These are phyloP conservation scores for Pleurotus salmoneostramineus DNA, from an alignment of 768 basidiomycete genomes.

Conservation along the genomic window DNA sequence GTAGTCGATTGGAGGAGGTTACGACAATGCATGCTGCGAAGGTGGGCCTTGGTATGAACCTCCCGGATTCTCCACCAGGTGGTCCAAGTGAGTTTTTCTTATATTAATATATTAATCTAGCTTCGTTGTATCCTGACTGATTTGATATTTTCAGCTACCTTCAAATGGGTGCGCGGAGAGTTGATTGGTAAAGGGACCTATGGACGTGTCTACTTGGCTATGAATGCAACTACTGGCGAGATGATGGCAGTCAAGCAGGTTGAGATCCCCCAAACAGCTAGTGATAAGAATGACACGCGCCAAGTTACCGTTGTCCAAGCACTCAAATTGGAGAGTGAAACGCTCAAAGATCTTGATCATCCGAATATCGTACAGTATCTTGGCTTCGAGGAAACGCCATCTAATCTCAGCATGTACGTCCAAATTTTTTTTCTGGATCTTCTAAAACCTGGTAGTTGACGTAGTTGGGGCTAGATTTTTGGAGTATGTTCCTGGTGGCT, in stretches of 20 bases:
- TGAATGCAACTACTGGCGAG: conserved; percentile 95
- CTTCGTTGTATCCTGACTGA: conserved; percentile 11
- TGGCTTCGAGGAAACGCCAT: conserved; percentile 87
- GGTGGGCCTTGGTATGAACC: conserved; percentile 31
- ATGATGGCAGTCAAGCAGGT: conserved; percentile 99
- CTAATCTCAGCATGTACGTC: conserved; percentile 88
- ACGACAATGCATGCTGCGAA: conserved; percentile 63
- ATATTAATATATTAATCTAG: background rate
- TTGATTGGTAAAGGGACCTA: conserved; percentile 97
- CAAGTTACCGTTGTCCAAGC: conserved; percentile 87
- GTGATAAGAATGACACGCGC: conserved; percentile 86
- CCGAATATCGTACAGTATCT: conserved; percentile 97
- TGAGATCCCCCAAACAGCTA: conserved; percentile 86
- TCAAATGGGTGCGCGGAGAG: conserved; percentile 98
- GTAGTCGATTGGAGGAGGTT: conserved; percentile 89
- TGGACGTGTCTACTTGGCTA: conserved; percentile 91
- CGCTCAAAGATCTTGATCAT: conserved; percentile 94
- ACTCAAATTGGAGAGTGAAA: conserved; percentile 92
- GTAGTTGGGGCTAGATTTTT: conserved; percentile 64
- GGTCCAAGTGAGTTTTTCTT: conserved; percentile 57
- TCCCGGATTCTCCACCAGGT: conserved; percentile 59
- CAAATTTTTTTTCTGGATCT: background rate
- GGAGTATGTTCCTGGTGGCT: conserved; percentile 98
- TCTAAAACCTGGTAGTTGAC: background rate
- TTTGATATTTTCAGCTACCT: conserved; percentile 54